A percentile compares a stretch with the other conserved stretches of the same genome.
These are phyloP conservation scores for Prunus persica DNA, from an alignment of 306 rosid genomes.

Conservation along the genomic window Prunus_persica_NCBIv2 NC_034015.1:1309001-1309500, in stretches of 20 bases:
- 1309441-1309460: neutral
- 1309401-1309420: constrained; percentile 15
- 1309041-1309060: constrained; percentile 20
- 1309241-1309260: constrained; percentile 27
- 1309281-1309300: constrained; percentile 19
- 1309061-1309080: constrained; percentile 27
- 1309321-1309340: constrained; percentile 5
- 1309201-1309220: constrained; percentile 24
- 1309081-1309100: constrained; percentile 28
- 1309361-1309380: constrained; percentile 28
- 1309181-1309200: constrained; percentile 27
- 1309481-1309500: neutral
- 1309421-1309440: constrained; percentile 25
- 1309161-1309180: constrained; percentile 26
- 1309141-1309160: constrained; percentile 14
- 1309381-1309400: constrained; percentile 20
- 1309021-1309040: constrained; percentile 18
- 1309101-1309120: constrained; percentile 6
- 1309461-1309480: neutral
- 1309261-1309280: constrained; percentile 23
- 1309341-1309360: constrained; percentile 27
- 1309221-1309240: constrained; percentile 24
- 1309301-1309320: constrained; percentile 27
- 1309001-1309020: constrained; percentile 24
- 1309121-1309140: constrained; percentile 23